phyloP scores from a whole-genome alignment of 805 yeast species.

The Saccharomycopsis amapae region DNA sequence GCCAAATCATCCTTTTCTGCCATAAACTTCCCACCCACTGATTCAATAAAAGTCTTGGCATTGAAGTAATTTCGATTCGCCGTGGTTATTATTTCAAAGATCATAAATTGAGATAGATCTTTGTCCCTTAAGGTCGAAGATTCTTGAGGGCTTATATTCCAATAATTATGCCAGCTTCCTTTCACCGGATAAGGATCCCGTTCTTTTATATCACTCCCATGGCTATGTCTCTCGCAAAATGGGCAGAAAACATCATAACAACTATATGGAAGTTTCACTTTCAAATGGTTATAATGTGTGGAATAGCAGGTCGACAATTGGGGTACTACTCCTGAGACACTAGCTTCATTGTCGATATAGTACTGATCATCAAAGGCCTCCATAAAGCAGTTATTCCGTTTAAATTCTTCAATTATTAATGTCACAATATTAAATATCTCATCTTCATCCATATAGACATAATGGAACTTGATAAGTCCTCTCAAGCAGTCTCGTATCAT shows the following conservation, averaged over 20 bases:
- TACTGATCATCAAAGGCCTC: slow-evolving; percentile 7
- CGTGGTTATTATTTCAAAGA: slow-evolving; percentile 5
- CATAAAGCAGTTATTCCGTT: background rate
- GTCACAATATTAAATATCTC: too few relatives aligned
- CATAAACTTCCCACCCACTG: background rate
- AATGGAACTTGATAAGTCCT: background rate
- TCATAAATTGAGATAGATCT: background rate
- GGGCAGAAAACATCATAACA: slow-evolving; percentile 2
- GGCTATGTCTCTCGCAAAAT: slow-evolving; percentile 1
- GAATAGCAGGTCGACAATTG: slow-evolving; percentile 8
- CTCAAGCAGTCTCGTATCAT: background rate
- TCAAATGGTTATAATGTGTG: slow-evolving; percentile 5
- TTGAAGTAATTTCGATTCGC: background rate
- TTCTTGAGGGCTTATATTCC: slow-evolving; percentile 1
- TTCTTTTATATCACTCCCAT: background rate
- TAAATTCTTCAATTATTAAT: slow-evolving; percentile 1
- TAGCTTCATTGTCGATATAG: slow-evolving; percentile 7
- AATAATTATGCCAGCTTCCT: slow-evolving; percentile 5
- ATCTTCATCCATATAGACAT: background rate
- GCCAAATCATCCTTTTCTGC: background rate
- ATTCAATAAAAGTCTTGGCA: background rate
- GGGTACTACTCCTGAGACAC: slow-evolving; percentile 8
- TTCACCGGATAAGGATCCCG: background rate
- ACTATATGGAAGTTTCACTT: background rate
- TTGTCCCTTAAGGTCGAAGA: background rate